phyloP scores from a whole-genome alignment of 352 stramenopile species.

The Pythium brachiatum region DNA sequence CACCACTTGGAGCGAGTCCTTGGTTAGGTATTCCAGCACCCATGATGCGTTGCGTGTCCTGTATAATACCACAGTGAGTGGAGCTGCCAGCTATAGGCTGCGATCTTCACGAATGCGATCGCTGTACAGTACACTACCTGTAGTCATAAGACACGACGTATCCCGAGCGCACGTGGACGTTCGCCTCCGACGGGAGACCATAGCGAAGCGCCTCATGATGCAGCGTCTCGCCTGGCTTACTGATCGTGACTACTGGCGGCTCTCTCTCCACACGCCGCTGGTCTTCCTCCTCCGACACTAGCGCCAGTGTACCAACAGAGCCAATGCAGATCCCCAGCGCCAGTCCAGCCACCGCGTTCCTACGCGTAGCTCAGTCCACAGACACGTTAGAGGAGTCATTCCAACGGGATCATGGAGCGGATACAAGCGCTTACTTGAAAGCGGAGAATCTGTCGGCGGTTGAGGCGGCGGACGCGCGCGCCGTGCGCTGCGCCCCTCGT shows the following conservation, averaged over 20 bases:
- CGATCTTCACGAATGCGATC: background rate
- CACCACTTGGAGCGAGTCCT: conserved; percentile 54
- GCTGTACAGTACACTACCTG: conserved; percentile 32
- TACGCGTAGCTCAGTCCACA: background rate
- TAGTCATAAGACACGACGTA: conserved; percentile 88
- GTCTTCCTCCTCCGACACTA: conserved; percentile 11
- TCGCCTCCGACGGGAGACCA: conserved; percentile 58
- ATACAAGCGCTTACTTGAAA: background rate
- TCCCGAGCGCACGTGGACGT: conserved; percentile 69
- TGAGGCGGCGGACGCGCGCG: background rate
- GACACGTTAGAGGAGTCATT: background rate
- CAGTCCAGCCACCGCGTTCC: conserved; percentile 18
- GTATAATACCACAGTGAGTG: background rate
- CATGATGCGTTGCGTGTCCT: conserved; percentile 84
- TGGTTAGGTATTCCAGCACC: conserved; percentile 84
- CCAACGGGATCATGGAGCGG: background rate
- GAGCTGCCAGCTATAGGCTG: background rate
- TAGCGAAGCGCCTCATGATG: conserved; percentile 76
- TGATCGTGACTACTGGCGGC: conserved; percentile 5
- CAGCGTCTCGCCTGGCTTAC: conserved; percentile 17
- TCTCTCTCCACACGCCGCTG: background rate
- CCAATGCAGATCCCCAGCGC: conserved; percentile 16
- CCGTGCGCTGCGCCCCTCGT: conserved; percentile 10
- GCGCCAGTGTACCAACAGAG: conserved; percentile 15
- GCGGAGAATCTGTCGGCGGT: conserved; percentile 3